Percentiles rank a stretch among this genome's conserved stretches.
Evolutionary conservation across 352 stramenopile genomes (phyloP).

Genomic region (Phytophthora constricta): DNA sequence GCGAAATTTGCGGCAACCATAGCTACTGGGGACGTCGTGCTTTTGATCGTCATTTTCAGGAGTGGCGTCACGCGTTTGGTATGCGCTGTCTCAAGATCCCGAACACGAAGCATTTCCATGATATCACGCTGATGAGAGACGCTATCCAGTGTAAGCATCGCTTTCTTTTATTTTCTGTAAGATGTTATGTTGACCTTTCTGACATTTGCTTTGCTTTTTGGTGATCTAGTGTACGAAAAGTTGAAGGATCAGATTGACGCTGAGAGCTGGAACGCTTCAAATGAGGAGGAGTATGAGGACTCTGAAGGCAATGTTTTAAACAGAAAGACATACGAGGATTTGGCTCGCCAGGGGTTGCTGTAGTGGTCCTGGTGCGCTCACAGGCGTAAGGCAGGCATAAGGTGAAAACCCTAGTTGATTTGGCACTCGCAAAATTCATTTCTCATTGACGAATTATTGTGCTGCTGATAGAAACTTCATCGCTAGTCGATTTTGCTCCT

Average conservation of each 20-base stretch:
- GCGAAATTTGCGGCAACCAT: slow-evolving; percentile 99
- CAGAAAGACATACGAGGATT: slow-evolving; percentile 97
- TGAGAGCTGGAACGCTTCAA: slow-evolving; percentile 93
- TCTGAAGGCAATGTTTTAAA: slow-evolving; percentile 98
- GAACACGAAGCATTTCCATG: slow-evolving; percentile 99
- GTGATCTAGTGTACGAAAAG: slow-evolving; percentile 98
- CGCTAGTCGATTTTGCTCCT: slow-evolving; percentile 20
- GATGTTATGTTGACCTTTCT: slow-evolving; percentile 2
- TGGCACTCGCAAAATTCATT: not conserved
- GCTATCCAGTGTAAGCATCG: slow-evolving; percentile 77
- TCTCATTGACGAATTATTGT: not conserved
- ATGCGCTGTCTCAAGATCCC: slow-evolving; percentile 99
- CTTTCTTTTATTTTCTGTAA: slow-evolving; percentile 5
- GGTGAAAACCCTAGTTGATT: not conserved
- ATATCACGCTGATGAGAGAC: slow-evolving; percentile 98
- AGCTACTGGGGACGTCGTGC: slow-evolving; percentile 96
- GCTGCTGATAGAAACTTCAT: not conserved
- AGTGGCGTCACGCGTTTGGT: slow-evolving; percentile 97
- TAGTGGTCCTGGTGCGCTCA: slow-evolving; percentile 54
- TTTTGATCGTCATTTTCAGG: slow-evolving; percentile 98
- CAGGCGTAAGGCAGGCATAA: not conserved
- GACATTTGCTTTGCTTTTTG: slow-evolving; percentile 16
- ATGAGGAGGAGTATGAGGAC: slow-evolving; percentile 99
- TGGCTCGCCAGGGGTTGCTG: slow-evolving; percentile 97
- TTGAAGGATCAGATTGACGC: slow-evolving; percentile 94